phyloP scores from a whole-genome alignment of 192 early-diverging fungal species.

The Coemansia sp. region DNA sequence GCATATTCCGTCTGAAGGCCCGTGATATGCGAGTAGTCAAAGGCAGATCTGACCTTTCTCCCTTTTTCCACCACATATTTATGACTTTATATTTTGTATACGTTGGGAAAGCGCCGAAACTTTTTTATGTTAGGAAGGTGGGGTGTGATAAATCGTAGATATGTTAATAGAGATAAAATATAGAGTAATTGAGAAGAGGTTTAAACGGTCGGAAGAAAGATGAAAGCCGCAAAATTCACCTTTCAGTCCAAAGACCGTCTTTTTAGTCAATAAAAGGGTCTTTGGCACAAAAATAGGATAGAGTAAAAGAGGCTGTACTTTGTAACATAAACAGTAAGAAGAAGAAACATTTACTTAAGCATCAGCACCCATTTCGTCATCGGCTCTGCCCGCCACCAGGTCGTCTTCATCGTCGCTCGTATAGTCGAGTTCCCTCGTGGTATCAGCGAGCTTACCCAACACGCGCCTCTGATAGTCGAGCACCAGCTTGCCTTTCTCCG shows the following conservation, averaged over 20 bases:
- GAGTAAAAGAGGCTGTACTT: background rate
- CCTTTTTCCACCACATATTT: background rate
- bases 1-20: background rate
- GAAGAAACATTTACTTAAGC: background rate
- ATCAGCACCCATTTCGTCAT: background rate
- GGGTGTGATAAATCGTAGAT: background rate
- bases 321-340: background rate
- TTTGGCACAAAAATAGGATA: background rate
- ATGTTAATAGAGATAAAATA: background rate
- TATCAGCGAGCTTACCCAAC: conserved; percentile 45
- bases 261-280: background rate
- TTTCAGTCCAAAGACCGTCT: background rate
- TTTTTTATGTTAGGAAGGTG: background rate
- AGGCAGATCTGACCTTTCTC: background rate
- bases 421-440: conserved; percentile 48
- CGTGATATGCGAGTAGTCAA: background rate
- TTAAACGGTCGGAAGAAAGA: background rate
- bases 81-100: background rate
- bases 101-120: background rate
- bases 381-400: background rate
- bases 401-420: conserved; percentile 44
- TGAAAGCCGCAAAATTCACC: background rate
- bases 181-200: background rate
- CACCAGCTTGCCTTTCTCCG: conserved; percentile 50
- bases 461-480: conserved; percentile 65